Evolutionary conservation across 257 asterid species (phyloP).

Genomic region (Ballota nigra): DNA sequence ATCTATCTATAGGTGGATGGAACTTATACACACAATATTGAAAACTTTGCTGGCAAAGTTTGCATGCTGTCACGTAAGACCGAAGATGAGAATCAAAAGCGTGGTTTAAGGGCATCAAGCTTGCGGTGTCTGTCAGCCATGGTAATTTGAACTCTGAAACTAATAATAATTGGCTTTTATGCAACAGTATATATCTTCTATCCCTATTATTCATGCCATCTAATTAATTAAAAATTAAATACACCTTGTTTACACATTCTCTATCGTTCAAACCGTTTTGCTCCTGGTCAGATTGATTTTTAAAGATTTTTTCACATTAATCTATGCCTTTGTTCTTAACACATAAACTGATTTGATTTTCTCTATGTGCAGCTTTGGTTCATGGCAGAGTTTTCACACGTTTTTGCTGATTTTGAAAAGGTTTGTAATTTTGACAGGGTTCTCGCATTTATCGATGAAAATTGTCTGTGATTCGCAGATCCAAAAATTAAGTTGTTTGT

Average conservation of each 20-base stretch:
- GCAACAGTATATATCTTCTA: background rate
- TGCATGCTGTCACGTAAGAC: conserved; percentile 59
- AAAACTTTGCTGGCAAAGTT: conserved; percentile 61
- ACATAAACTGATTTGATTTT: conserved; percentile 8
- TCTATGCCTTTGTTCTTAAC: background rate
- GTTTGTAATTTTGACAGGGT: conserved; percentile 38
- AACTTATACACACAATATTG: conserved; percentile 70
- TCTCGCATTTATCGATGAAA: background rate
- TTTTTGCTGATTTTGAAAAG: conserved; percentile 77
- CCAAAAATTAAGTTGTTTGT: background rate
- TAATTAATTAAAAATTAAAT: background rate
- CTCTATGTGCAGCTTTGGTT: conserved; percentile 76
- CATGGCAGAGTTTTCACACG: conserved; percentile 84
- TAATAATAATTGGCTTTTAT: background rate
- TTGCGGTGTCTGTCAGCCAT: conserved; percentile 92
- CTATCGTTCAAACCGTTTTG: background rate
- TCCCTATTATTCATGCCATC: background rate
- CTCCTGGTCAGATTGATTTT: background rate
- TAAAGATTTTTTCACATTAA: background rate
- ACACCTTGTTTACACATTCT: background rate
- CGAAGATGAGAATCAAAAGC: conserved; percentile 58
- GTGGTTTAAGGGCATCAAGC: conserved; percentile 78
- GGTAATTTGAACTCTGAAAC: conserved; percentile 43
- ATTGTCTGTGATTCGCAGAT: background rate
- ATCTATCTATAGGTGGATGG: conserved; percentile 69